Conservation (phyloP, 2,329 filamentous ascomycete species). For the Trichoderma cornu-damae region DNA sequence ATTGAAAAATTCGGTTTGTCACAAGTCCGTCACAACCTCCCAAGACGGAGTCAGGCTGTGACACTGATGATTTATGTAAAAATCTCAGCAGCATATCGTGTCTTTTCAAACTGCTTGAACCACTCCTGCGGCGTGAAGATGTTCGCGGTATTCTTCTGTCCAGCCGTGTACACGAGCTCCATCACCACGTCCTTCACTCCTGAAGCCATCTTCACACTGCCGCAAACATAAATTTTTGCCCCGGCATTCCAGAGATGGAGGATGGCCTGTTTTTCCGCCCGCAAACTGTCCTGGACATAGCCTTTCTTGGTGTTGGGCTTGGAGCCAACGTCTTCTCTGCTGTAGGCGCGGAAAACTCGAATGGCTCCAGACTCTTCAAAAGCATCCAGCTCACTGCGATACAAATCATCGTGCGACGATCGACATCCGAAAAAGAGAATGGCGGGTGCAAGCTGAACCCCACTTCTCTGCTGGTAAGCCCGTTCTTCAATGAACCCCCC, state of each 20-base stretch:
- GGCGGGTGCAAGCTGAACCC: constrained; percentile 49
- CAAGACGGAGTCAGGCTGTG: neutral
- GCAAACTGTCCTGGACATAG: constrained; percentile 37
- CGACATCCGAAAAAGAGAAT: constrained; percentile 49
- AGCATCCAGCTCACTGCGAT: constrained; percentile 37
- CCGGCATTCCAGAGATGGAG: constrained; percentile 33
- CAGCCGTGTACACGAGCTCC: constrained; percentile 7
- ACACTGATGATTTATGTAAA: neutral
- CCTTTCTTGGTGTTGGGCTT: constrained; percentile 37
- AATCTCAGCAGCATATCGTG: constrained; percentile 14
- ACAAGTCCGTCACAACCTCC: no score
- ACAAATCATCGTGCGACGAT: constrained; percentile 42
- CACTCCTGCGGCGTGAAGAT: constrained; percentile 5
- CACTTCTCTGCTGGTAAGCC: constrained; percentile 45
- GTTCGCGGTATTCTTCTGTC: neutral
- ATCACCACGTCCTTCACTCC: constrained; percentile 7
- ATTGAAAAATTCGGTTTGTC: neutral
- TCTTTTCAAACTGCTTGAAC: constrained; percentile 14
- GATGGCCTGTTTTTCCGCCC: constrained; percentile 29
- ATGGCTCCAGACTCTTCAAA: constrained; percentile 49
- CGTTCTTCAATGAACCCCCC: constrained; percentile 56
- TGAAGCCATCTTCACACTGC: constrained; percentile 27
- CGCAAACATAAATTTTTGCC: constrained; percentile 58
- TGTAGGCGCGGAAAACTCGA: constrained; percentile 51
- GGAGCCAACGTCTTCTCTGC: constrained; percentile 22